Evolutionary conservation across 257 asterid species (phyloP), one percentile per base, ranked within the genome.

Genomic region (Coffea eugenioides): DNA sequence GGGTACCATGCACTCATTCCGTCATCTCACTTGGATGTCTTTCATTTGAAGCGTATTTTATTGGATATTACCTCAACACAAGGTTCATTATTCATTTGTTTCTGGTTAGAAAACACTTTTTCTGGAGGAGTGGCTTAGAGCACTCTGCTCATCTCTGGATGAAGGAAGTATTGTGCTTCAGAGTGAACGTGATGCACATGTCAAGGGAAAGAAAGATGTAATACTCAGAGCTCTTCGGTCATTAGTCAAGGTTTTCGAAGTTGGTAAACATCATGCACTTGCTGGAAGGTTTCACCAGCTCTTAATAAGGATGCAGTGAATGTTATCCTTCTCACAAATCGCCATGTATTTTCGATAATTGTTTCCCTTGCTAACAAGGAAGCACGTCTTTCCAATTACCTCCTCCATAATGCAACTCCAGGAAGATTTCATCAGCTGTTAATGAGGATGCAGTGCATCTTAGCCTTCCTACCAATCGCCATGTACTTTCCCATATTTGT

Each of bases 101-200:
- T 64, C 23, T 79, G 14, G 68, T 71, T 77, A 95, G 99, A 93
- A 95, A 90, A 88, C 97, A 78, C 78, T 89, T 62, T 95, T 93
- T 83, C 89, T 95, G 15, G 96, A 92, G 83, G 89, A 78, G 84
- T 95, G 99, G 99, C 77, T 95, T 43, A 80, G 83, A 76, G 88
- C 84, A 54, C 81, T 93, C 85, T 91, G 92, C 90, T 78, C 87
- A 31, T 88, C 91, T 87, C 87, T 95, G 31, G 88, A 84, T 84
- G 96, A 85, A 74, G 79, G 86, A 64, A 85, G 82, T 73, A 79
- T 70, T 79, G 90, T 77, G 85, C 57, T 75, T 39, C 93, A 83
- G 74, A 80, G 67, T 45, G 87, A 77, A 80, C 74, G 87, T 71
- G 76, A 69, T 64, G 82, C 77, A 67, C 83, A 75, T 18, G 61